phyloP scores from a whole-genome alignment of 2,329 filamentous ascomycete species.

The Fusarium dimerum region DNA sequence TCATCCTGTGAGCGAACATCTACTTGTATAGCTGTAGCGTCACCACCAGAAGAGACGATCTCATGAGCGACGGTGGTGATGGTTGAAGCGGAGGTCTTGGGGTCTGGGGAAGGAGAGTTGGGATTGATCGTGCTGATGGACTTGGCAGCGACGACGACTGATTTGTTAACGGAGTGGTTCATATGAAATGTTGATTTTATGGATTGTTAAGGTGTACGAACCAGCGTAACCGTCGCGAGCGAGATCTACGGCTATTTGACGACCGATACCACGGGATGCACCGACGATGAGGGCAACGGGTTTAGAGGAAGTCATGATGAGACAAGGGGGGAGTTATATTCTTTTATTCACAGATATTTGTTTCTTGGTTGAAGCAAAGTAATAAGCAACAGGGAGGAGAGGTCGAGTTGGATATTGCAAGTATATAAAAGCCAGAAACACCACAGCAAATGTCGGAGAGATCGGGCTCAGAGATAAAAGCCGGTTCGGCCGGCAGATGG shows the following conservation, averaged over 20 bases:
- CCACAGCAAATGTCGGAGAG: no score
- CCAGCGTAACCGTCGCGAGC: slow-evolving; percentile 70
- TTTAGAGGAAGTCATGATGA: slow-evolving; percentile 31
- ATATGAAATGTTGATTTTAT: background rate
- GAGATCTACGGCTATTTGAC: slow-evolving; percentile 77
- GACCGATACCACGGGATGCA: slow-evolving; percentile 77
- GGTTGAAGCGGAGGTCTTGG: slow-evolving; percentile 73
- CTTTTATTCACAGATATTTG: background rate
- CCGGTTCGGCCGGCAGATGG: background rate
- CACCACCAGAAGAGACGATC: slow-evolving; percentile 64
- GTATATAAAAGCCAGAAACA: background rate
- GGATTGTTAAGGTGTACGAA: slow-evolving; percentile 35
- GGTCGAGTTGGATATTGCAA: background rate
- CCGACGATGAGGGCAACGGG: slow-evolving; percentile 72
- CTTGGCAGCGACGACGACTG: slow-evolving; percentile 76
- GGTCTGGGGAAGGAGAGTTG: slow-evolving; percentile 69
- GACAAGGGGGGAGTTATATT: background rate
- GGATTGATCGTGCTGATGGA: slow-evolving; percentile 64
- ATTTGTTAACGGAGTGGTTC: background rate
- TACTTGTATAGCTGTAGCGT: slow-evolving; percentile 66
- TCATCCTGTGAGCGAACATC: slow-evolving; percentile 68
- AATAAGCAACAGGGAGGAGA: no score
- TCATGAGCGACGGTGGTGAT: slow-evolving; percentile 80
- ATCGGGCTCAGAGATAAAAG: background rate
- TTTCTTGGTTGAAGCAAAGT: background rate